Evolutionary conservation across 2,329 filamentous ascomycete species (phyloP), one percentile per base, ranked within the genome.

Genomic region (Macrophomina phaseolina): DNA sequence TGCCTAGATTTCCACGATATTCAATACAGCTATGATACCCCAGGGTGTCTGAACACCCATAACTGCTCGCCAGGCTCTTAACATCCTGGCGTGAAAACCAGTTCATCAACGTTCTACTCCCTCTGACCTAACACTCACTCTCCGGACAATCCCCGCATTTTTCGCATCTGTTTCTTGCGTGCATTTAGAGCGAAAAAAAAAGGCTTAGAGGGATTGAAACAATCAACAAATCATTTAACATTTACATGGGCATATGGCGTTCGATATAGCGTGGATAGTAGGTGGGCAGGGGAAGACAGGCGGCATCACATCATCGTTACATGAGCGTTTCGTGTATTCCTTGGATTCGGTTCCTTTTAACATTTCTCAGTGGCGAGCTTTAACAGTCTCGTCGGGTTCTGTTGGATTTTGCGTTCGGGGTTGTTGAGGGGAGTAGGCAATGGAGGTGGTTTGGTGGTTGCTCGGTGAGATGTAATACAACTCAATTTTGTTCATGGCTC

Each of bases 101-200:
- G 9, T 18, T 23, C 32, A n/a, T 12, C n/a, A 56, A 28, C 36
- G 28, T 36, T 30, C 38, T 45, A 36, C 38, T 45, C 32, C 11
- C 18, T 48, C 30, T 23, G n/a, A 34, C 30, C 12, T 38, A 32
- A 32, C 23, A 23, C 23, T 51, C 38, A 38, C n/a, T 23, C n/a
- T 30, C 30, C 32, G 30, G 32, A 28, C 9, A 4, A 34, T 8
- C 6, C 36, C 7, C 18, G 23, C 23, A 23, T 23, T 32, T 30
- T n/a, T 49, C 5, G 58, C 42, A 49, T 62, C 36, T 14, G 28
- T 12, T 23, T 14, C 7, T 49, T 38, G 58, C 45, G 53, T 45
- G 58, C 45, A 62, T 62, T 34, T 62, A 62, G 42, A 62, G 58
- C 58, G 49, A 53, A n/a, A 23, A 28, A 16, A 58, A 18, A 46